A percentile compares a stretch with the other conserved stretches of the same genome.
These are phyloP conservation scores for Lachnellula arida DNA, from an alignment of 2,329 filamentous ascomycete genomes.

Conservation along the genomic window DNA sequence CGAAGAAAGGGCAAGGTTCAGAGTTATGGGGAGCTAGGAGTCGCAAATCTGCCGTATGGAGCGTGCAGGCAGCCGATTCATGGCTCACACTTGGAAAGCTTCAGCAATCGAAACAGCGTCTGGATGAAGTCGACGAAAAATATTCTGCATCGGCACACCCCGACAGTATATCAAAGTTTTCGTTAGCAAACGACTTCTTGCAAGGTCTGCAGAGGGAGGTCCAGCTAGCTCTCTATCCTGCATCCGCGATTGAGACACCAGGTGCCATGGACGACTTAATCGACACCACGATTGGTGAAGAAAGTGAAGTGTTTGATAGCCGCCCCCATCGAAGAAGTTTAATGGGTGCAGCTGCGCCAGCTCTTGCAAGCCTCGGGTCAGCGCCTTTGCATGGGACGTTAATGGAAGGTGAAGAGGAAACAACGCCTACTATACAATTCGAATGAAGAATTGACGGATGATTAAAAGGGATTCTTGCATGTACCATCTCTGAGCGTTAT, in stretches of 20 bases:
- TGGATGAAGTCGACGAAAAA: constrained; percentile 61
- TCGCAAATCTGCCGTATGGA: constrained; percentile 88
- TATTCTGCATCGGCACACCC: constrained; percentile 48
- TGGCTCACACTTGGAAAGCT: constrained; percentile 78
- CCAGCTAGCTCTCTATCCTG: constrained; percentile 29
- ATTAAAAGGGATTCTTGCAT: constrained; percentile 11
- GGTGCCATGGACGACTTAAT: constrained; percentile 29
- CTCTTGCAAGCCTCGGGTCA: constrained; percentile 43
- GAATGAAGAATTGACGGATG: constrained; percentile 14
- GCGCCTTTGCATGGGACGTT: constrained; percentile 39
- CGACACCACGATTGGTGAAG: constrained; percentile 40
- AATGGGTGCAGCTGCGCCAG: constrained; percentile 40
- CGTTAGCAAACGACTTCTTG: constrained; percentile 48
- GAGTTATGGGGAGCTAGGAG: constrained; percentile 65
- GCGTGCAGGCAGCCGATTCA: constrained; percentile 72
- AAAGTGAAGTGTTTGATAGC: constrained; percentile 52
- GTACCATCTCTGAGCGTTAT: constrained; percentile 20
- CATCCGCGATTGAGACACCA: constrained; percentile 24
- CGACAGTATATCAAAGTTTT: constrained; percentile 49
- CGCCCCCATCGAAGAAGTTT: constrained; percentile 52
- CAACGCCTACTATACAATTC: constrained; percentile 19
- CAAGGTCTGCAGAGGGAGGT: constrained; percentile 42
- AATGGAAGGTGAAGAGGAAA: constrained; percentile 10
- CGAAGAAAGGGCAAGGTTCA: constrained; percentile 62
- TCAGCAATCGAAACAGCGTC: constrained; percentile 70